Evolutionary conservation across 1,284 basidiomycete species (phyloP).

Genomic region (Cystobasidium sp.): DNA sequence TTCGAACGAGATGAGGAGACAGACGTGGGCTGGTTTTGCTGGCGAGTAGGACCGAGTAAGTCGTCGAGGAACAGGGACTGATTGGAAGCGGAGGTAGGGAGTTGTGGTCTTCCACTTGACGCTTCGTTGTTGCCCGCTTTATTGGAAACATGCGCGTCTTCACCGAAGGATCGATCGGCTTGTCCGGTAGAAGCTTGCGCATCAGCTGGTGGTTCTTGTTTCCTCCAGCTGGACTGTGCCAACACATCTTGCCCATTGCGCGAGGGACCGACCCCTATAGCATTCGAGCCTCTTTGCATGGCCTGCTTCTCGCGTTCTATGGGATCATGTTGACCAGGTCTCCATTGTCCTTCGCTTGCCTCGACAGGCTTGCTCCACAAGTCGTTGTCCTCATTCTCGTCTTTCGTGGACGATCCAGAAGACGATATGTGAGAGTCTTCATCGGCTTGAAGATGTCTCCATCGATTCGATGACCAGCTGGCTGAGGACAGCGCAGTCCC

Average conservation of each 20-base stretch:
- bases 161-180: not conserved
- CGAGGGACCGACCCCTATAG: not conserved
- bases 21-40: constrained; percentile 10
- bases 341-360: constrained; percentile 7
- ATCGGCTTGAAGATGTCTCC: constrained; percentile 42
- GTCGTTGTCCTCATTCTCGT: constrained; percentile 24
- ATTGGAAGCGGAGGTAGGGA: constrained; percentile 17
- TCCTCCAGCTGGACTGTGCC: constrained; percentile 4
- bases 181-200: not conserved
- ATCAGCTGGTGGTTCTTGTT: constrained; percentile 10
- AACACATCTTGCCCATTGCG: constrained; percentile 6
- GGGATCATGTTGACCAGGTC: constrained; percentile 18
- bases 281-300: constrained; percentile 3
- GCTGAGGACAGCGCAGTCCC: not conserved
- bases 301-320: constrained; percentile 31
- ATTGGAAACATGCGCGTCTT: not conserved
- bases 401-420: constrained; percentile 31
- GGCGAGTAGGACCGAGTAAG: constrained; percentile 31
- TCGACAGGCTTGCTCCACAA: constrained; percentile 4
- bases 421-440: constrained; percentile 40
- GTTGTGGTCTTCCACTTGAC: not conserved
- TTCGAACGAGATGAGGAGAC: constrained; percentile 24
- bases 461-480: constrained; percentile 31
- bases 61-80: constrained; percentile 31
- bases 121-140: too few species aligned